phyloP scores from a whole-genome alignment of 2,329 filamentous ascomycete species.

The Fusarium decemcellulare region DNA sequence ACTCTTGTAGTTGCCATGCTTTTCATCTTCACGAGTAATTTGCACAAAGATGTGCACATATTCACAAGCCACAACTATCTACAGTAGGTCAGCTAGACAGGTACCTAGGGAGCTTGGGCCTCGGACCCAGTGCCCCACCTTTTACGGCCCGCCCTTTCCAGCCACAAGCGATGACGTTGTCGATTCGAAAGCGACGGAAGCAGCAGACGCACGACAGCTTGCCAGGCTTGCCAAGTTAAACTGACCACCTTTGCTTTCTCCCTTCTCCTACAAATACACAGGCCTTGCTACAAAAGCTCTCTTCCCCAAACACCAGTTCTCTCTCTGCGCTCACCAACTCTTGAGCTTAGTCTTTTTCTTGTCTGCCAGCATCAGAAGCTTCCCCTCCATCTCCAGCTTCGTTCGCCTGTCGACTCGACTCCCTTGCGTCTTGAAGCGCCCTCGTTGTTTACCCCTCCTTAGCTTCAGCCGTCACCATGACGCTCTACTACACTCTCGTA shows the following conservation, averaged over 20 bases:
- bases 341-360: slow-evolving; percentile 3
- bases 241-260: slow-evolving; percentile 49
- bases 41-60: slow-evolving; percentile 13
- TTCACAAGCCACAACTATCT: no score
- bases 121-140: slow-evolving; percentile 21
- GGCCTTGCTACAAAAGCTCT: slow-evolving; percentile 19
- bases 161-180: slow-evolving; percentile 56
- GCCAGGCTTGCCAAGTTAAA: slow-evolving; percentile 43
- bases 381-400: slow-evolving; percentile 13
- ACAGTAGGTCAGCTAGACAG: no score
- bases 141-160: slow-evolving; percentile 33
- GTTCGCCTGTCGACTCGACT: neutral
- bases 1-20: neutral
- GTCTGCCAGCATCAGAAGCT: slow-evolving; percentile 13
- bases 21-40: neutral
- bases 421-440: slow-evolving; percentile 10
- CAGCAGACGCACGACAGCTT: slow-evolving; percentile 42
- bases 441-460: slow-evolving; percentile 41
- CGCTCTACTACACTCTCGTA: slow-evolving; percentile 71
- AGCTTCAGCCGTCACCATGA: slow-evolving; percentile 60
- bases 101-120: slow-evolving; percentile 13
- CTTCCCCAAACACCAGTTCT: slow-evolving; percentile 1
- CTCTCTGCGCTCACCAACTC: slow-evolving; percentile 3
- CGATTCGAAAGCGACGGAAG: slow-evolving; percentile 45
- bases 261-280: slow-evolving; percentile 38